Percentiles rank a stretch among this genome's conserved stretches.
These are phyloP conservation scores for Toxoplasma gondii DNA, from an alignment of 169 alveolate species.

Conservation along the genomic window DNA sequence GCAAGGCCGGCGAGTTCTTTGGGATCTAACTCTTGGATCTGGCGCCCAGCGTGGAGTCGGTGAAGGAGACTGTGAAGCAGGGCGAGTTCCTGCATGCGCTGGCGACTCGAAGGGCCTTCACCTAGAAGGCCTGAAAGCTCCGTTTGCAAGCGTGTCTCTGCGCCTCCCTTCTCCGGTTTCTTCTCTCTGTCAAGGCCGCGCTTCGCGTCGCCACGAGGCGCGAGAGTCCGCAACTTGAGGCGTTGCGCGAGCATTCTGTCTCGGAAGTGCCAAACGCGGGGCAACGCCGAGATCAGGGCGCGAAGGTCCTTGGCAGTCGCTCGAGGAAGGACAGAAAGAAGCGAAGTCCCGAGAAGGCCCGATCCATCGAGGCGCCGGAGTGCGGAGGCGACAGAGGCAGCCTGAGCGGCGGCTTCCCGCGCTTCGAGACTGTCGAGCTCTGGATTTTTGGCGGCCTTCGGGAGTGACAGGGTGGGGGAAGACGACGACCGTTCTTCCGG, in stretches of 20 bases:
- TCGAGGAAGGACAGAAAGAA: not conserved
- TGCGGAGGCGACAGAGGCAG: not conserved
- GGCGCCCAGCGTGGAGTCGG: not conserved
- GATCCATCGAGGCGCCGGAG: slow-evolving; percentile 10
- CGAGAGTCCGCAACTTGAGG: not conserved
- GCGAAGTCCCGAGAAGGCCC: not conserved
- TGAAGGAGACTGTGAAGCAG: not conserved
- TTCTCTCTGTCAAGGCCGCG: not conserved
- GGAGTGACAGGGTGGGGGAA: too few species aligned
- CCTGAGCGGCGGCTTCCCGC: not conserved
- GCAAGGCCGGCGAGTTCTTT: slow-evolving; percentile 14
- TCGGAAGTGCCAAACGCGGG: slow-evolving; percentile 11
- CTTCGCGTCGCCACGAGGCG: not conserved
- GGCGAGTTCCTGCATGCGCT: slow-evolving; percentile 3
- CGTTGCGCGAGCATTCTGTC: not conserved
- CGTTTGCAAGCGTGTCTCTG: not conserved
- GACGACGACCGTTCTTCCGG: too few species aligned
- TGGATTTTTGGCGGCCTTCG: too few species aligned
- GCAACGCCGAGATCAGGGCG: not conserved
- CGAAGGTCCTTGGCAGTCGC: slow-evolving; percentile 23
- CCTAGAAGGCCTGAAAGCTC: not conserved
- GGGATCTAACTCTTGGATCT: not conserved
- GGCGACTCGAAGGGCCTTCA: not conserved
- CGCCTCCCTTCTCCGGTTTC: not conserved
- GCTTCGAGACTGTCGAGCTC: not conserved